phyloP scores from a whole-genome alignment of 1,284 basidiomycete species.

The Fomitopsis schrenkii region DNA sequence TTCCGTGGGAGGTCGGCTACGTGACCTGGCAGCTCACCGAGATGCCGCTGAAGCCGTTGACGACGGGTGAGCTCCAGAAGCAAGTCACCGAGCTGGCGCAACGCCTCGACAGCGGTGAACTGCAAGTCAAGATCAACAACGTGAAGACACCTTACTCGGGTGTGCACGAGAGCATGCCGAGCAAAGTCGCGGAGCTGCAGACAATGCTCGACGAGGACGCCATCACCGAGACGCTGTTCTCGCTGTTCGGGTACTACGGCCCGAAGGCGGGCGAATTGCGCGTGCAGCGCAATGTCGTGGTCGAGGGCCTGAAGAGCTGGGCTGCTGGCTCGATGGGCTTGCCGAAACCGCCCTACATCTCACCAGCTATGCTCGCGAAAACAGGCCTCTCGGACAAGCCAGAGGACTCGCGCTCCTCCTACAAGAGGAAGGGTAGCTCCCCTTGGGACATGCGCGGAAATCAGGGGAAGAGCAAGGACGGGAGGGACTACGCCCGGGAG shows the following conservation, averaged over 20 bases:
- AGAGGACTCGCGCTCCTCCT: too few relatives aligned
- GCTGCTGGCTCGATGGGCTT: slow-evolving; percentile 49
- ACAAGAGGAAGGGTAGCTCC: too few relatives aligned
- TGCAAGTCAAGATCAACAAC: slow-evolving; percentile 14
- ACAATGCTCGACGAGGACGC: slow-evolving; percentile 47
- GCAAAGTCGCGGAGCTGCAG: slow-evolving; percentile 31
- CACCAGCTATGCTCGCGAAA: not conserved
- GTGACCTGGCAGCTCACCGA: slow-evolving; percentile 60
- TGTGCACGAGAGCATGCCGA: slow-evolving; percentile 12
- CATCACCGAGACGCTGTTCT: slow-evolving; percentile 63
- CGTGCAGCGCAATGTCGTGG: slow-evolving; percentile 40
- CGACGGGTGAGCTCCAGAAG: slow-evolving; percentile 43
- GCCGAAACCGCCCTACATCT: not conserved
- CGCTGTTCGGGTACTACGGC: slow-evolving; percentile 78
- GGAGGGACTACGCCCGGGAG: too few relatives aligned
- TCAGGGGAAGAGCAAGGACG: too few relatives aligned
- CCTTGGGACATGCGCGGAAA: too few relatives aligned
- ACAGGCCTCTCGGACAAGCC: not conserved
- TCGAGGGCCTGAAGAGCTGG: slow-evolving; percentile 70
- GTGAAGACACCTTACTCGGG: slow-evolving; percentile 5
- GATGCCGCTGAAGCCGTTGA: slow-evolving; percentile 68
- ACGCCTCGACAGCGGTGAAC: slow-evolving; percentile 47
- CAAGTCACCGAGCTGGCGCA: slow-evolving; percentile 50
- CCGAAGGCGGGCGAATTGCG: slow-evolving; percentile 50
- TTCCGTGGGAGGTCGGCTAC: slow-evolving; percentile 82